phyloP scores from a whole-genome alignment of 257 asterid species.

The Pogostemon cablin region DNA sequence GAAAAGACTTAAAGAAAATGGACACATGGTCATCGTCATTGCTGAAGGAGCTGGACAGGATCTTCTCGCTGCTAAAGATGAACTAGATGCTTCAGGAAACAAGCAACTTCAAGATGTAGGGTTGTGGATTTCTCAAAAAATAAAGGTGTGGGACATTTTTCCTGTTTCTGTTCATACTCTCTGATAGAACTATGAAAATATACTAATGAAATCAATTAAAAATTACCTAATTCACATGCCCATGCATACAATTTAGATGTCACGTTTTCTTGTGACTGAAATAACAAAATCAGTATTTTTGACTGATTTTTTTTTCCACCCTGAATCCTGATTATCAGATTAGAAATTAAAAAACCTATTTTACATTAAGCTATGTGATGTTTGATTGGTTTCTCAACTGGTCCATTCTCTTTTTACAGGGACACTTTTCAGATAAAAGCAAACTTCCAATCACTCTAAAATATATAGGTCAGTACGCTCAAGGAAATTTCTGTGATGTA shows the following conservation, averaged over 20 bases:
- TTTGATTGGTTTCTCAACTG: slow-evolving; percentile 2
- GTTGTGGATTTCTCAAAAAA: slow-evolving; percentile 68
- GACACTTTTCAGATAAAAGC: slow-evolving; percentile 41
- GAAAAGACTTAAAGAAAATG: slow-evolving; percentile 66
- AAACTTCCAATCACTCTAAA: slow-evolving; percentile 58
- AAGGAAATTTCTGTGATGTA: not conserved
- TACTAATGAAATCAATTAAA: not conserved
- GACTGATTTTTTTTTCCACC: slow-evolving; percentile 3
- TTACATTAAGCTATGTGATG: slow-evolving; percentile 27
- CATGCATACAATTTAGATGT: not conserved
- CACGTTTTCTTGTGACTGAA: not conserved
- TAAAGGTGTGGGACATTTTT: slow-evolving; percentile 47
- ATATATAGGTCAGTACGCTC: slow-evolving; percentile 59
- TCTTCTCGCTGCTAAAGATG: slow-evolving; percentile 56
- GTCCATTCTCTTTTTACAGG: slow-evolving; percentile 43
- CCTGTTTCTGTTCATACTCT: slow-evolving; percentile 3
- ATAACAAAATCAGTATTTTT: slow-evolving; percentile 1
- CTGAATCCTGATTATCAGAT: slow-evolving; percentile 3
- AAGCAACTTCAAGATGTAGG: slow-evolving; percentile 67
- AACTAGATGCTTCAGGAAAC: slow-evolving; percentile 75
- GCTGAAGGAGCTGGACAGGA: slow-evolving; percentile 86
- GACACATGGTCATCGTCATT: slow-evolving; percentile 76
- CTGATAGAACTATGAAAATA: slow-evolving; percentile 15
- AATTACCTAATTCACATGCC: slow-evolving; percentile 1
- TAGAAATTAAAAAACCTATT: slow-evolving; percentile 11